Percentiles rank a stretch among this genome's conserved stretches.
Evolutionary conservation across 805 yeast genomes (phyloP).

Genomic region (Debaryomyces maramus): DNA sequence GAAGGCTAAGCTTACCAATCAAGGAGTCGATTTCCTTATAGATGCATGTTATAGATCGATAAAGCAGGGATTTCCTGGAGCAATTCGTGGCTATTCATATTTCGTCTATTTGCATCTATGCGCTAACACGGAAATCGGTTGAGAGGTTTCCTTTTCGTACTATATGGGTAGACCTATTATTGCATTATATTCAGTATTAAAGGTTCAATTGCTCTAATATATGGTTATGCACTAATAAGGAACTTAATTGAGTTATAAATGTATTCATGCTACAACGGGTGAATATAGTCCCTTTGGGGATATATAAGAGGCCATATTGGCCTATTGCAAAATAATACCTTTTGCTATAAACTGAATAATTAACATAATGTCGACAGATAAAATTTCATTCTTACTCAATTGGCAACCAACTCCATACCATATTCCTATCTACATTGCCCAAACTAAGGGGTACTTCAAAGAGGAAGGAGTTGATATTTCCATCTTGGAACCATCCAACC

Average conservation of each 20-base stretch:
- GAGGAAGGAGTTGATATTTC: slow-evolving; percentile 53
- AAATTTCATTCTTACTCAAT: slow-evolving; percentile 51
- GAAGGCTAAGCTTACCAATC: too few species aligned
- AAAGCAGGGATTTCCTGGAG: too few species aligned
- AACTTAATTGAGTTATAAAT: background rate
- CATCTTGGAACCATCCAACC: slow-evolving; percentile 55
- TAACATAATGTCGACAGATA: slow-evolving; percentile 43
- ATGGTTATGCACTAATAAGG: background rate
- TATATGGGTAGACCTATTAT: too few species aligned
- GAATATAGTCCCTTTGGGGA: background rate
- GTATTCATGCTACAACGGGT: background rate
- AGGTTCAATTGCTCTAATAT: too few species aligned
- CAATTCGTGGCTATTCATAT: too few species aligned
- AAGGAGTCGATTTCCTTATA: too few species aligned
- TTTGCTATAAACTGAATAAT: background rate
- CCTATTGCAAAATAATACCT: background rate
- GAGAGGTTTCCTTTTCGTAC: too few species aligned
- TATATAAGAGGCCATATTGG: background rate
- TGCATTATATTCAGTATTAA: too few species aligned
- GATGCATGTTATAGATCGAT: too few species aligned
- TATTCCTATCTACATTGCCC: slow-evolving; percentile 52
- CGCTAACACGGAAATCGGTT: slow-evolving; percentile 1
- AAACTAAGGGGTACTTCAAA: slow-evolving; percentile 48
- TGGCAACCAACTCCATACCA: slow-evolving; percentile 61
- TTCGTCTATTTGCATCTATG: too few species aligned